phyloP scores from a whole-genome alignment of 345 rosid genomes.

The Toxicodendron radicans region DNA sequence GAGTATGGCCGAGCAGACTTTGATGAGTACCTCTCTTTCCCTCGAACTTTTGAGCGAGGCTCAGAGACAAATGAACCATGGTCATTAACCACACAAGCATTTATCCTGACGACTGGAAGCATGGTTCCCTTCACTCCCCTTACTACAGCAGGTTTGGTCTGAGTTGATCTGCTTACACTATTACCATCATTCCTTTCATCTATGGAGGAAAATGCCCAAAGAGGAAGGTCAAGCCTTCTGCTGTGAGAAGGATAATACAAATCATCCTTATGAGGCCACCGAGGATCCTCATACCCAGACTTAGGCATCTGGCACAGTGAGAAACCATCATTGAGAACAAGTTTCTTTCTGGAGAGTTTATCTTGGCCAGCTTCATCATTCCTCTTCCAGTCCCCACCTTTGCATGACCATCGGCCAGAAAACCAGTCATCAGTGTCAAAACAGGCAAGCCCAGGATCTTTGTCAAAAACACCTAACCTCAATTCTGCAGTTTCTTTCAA shows the following conservation, averaged over 20 bases:
- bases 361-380: slow-evolving; percentile 75
- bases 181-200: slow-evolving; percentile 71
- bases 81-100: slow-evolving; percentile 95
- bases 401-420: slow-evolving; percentile 83
- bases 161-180: slow-evolving; percentile 36
- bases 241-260: slow-evolving; percentile 69
- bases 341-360: slow-evolving; percentile 56
- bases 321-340: slow-evolving; percentile 91
- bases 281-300: slow-evolving; percentile 87
- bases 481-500: slow-evolving; percentile 39
- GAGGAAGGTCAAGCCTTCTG: slow-evolving; percentile 91
- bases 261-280: slow-evolving; percentile 86
- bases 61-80: slow-evolving; percentile 83
- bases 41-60: slow-evolving; percentile 60
- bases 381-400: slow-evolving; percentile 99
- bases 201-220: slow-evolving; percentile 75
- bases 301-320: slow-evolving; percentile 93
- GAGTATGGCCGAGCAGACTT: slow-evolving; percentile 67
- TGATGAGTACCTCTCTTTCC: slow-evolving; percentile 67
- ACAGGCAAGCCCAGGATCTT: slow-evolving; percentile 38
- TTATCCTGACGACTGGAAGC: slow-evolving; percentile 86
- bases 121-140: slow-evolving; percentile 79
- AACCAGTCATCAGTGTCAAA: slow-evolving; percentile 66
- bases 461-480: slow-evolving; percentile 37
- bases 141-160: slow-evolving; percentile 42